phyloP scores from a whole-genome alignment of 495 filamentous ascomycete genomes.

The Cladorrhinum samala region DNA sequence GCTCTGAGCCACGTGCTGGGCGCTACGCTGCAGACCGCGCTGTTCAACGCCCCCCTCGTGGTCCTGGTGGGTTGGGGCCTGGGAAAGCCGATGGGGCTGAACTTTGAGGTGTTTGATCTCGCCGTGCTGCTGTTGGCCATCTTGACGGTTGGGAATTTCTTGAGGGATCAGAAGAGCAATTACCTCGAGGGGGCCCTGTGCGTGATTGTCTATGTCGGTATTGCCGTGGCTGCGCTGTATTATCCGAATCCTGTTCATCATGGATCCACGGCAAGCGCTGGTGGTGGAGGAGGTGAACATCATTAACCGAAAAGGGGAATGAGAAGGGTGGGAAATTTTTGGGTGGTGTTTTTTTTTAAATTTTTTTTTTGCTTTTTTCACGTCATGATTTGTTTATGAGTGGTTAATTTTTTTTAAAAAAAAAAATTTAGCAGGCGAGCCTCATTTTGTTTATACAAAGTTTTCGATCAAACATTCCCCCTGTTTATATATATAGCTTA shows the following conservation, averaged over 20 bases:
- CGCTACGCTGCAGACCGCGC: conserved; percentile 81
- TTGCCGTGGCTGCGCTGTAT: conserved; percentile 56
- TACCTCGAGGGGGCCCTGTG: conserved; percentile 76
- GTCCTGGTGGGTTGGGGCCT: conserved; percentile 84
- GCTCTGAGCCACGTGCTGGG: conserved; percentile 86
- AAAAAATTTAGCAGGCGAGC: too few relatives aligned
- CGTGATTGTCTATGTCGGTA: conserved; percentile 60
- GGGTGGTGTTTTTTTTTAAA: neutral
- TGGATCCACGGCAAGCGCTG: neutral
- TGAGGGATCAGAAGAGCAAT: conserved; percentile 73
- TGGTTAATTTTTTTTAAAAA: too few relatives aligned
- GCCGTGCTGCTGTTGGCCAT: conserved; percentile 80
- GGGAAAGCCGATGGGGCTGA: conserved; percentile 62
- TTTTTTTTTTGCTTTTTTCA: too few relatives aligned
- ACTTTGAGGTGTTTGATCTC: conserved; percentile 88
- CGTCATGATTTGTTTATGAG: too few relatives aligned
- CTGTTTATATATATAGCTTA: too few relatives aligned
- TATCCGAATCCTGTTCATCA: conserved; percentile 46
- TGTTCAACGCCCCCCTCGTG: conserved; percentile 80
- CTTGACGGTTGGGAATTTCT: conserved; percentile 76
- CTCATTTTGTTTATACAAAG: too few relatives aligned
- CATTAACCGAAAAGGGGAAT: neutral
- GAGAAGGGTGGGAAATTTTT: neutral
- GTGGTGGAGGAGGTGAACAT: conserved; percentile 8
- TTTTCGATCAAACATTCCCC: too few relatives aligned